phyloP scores from a whole-genome alignment of 768 basidiomycete genomes.

The Tricholomella constricta region DNA sequence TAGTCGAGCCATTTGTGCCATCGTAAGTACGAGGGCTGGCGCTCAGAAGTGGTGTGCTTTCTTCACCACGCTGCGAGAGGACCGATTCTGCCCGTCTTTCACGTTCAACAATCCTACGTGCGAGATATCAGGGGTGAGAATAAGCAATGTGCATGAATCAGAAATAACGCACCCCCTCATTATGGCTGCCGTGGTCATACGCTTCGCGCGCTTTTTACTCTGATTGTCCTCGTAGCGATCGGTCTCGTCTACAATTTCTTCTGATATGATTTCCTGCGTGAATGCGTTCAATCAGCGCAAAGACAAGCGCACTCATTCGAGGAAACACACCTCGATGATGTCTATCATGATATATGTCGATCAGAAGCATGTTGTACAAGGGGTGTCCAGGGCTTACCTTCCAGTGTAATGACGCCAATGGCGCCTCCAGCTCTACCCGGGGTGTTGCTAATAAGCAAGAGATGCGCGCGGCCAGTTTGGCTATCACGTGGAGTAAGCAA shows the following conservation, averaged over 20 bases:
- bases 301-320: neutral
- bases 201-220: conserved; percentile 70
- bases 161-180: conserved; percentile 68
- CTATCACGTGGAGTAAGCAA: conserved; percentile 36
- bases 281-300: neutral
- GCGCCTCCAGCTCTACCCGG: conserved; percentile 85
- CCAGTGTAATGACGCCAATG: conserved; percentile 88
- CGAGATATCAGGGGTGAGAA: neutral
- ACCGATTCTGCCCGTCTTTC: conserved; percentile 37
- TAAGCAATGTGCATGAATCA: neutral
- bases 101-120: conserved; percentile 55
- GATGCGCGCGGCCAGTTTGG: conserved; percentile 93
- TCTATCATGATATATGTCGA: conserved; percentile 40
- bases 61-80: conserved; percentile 20
- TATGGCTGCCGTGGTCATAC: conserved; percentile 70
- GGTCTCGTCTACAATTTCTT: conserved; percentile 96
- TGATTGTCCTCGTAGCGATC: conserved; percentile 89
- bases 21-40: conserved; percentile 6
- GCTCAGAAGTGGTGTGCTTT: conserved; percentile 39
- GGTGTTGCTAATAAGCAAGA: conserved; percentile 80
- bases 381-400: conserved; percentile 48
- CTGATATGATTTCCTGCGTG: conserved; percentile 85
- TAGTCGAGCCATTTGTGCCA: neutral
- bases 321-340: conserved; percentile 64
- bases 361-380: neutral